These are phyloP conservation scores for Fraxinus cuspidata DNA, from an alignment of 257 asterid genomes.

Conservation along the genomic window DNA sequence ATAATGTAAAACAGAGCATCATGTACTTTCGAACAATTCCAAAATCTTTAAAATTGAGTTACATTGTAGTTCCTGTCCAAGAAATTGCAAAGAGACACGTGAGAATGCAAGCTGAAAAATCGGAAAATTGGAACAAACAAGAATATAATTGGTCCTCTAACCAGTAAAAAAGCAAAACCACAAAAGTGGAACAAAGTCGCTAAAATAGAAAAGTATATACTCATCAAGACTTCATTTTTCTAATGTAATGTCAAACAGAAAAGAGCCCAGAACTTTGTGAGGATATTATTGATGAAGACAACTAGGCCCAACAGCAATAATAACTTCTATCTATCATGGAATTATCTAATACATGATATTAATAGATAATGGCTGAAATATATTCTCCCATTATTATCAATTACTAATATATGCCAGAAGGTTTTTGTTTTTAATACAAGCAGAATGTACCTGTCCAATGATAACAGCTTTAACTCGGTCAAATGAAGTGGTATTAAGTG, in stretches of 20 bases:
- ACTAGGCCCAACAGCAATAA: neutral
- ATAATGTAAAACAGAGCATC: neutral
- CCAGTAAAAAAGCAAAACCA: neutral
- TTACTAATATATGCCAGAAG: neutral
- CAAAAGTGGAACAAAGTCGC: neutral
- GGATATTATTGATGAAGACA: neutral
- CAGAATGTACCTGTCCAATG: conserved; percentile 74
- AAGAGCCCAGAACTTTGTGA: neutral
- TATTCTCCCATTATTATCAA: neutral
- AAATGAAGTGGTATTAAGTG: conserved; percentile 82
- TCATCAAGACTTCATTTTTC: neutral
- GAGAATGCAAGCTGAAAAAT: neutral
- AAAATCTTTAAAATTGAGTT: neutral
- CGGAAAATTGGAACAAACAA: neutral
- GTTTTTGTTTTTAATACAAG: conserved; percentile 11
- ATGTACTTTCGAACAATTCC: neutral
- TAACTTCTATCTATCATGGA: neutral
- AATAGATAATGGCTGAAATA: neutral
- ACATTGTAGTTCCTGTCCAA: neutral
- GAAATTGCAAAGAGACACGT: neutral
- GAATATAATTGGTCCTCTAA: neutral
- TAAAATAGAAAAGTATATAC: neutral
- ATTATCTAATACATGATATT: neutral
- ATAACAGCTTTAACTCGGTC: conserved; percentile 81
- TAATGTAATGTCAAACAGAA: neutral